These are phyloP conservation scores for Nadsonia starkeyi-henricii DNA, from an alignment of 1,139 yeast genomes.

Conservation along the genomic window DNA sequence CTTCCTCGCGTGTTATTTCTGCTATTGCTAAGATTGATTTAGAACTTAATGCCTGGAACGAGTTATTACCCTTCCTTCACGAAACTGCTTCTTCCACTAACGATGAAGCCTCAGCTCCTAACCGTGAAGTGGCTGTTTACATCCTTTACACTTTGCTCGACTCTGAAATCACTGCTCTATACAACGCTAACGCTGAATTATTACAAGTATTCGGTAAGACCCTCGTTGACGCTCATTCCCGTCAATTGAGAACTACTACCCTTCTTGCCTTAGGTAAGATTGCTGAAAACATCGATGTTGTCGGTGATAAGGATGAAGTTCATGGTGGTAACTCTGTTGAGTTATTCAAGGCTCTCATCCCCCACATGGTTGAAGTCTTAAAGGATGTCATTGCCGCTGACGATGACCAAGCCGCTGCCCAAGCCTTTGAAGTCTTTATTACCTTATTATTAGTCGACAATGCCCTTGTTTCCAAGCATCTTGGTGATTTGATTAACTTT, in stretches of 20 bases:
- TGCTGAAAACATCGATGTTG: slow-evolving; percentile 51
- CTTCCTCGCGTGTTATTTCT: slow-evolving; percentile 78
- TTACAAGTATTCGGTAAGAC: slow-evolving; percentile 54
- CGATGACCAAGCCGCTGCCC: slow-evolving; percentile 60
- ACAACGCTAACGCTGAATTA: slow-evolving; percentile 50
- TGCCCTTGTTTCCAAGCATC: slow-evolving; percentile 63
- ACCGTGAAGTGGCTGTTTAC: slow-evolving; percentile 77
- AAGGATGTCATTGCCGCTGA: slow-evolving; percentile 57
- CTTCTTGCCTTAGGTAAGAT: slow-evolving; percentile 71
- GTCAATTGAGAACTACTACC: slow-evolving; percentile 70
- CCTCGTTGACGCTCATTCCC: slow-evolving; percentile 47
- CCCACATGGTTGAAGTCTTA: slow-evolving; percentile 71
- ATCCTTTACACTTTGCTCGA: slow-evolving; percentile 69
- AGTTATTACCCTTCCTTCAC: slow-evolving; percentile 58
- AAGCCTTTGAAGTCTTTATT: slow-evolving; percentile 76
- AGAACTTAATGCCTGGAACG: slow-evolving; percentile 57
- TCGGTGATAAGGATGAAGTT: slow-evolving; percentile 10
- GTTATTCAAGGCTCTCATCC: slow-evolving; percentile 55
- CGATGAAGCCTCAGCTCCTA: slow-evolving; percentile 32
- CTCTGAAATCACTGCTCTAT: slow-evolving; percentile 45
- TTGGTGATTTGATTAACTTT: slow-evolving; percentile 54
- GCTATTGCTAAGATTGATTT: slow-evolving; percentile 72
- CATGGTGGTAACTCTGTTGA: slow-evolving; percentile 35
- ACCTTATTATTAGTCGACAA: slow-evolving; percentile 64
- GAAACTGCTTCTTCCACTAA: slow-evolving; percentile 46